Base-by-base conservation (phyloP, 1,284 basidiomycete species). In the Ceratobasidium sp. region DNA sequence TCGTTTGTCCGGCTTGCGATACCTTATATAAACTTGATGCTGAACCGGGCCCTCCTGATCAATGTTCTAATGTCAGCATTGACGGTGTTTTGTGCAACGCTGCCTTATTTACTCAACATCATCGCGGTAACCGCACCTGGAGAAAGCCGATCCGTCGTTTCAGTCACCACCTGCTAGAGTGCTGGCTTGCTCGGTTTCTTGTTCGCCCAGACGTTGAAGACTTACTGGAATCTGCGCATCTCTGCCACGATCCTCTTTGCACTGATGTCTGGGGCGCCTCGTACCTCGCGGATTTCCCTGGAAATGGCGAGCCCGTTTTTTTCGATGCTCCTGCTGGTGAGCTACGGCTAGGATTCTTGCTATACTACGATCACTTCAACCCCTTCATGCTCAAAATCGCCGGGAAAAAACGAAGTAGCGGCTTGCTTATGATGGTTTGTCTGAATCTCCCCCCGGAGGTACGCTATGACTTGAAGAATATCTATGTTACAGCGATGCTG, bases 401-500 rank as follows among this genome's bases (percentile, higher is more conserved):
- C n/a, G 83, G 85, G 2, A 84, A 84, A 62, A 81, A 81, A 5
- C 76, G 78, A 0, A 86, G 84, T 4, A 71, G 84, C 40, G 85
- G 86, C 0, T 80, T 81, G 0, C 84, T 88, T 1, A 81, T 80
- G 0, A 78, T 88, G 75, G 81, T 83, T 0, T 86, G 85, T 66
- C 78, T 85, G 23, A 86, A 85, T 78, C 82, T 87, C 28, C 86
- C 86, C 3, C 81, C 80, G 0, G 50, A 80, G 1, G 38, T 85
- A 17, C 83, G 85, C 0, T 83, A 84, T 77, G 79, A 82, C 23
- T 64, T 79, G 2, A 83, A 87, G 69, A 85, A 87, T 66, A 80
- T 86, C 26, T 86, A 82, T 76, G 81, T 87, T 17, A 84, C 83
- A 13, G 84, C 84, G 2, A 79, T 87, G 17, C 83, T 83, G 84